A percentile compares a stretch with the other conserved stretches of the same genome.
Conservation (phyloP, 176 grass and related monocot genomes). For the Carex kokanica region DNA sequence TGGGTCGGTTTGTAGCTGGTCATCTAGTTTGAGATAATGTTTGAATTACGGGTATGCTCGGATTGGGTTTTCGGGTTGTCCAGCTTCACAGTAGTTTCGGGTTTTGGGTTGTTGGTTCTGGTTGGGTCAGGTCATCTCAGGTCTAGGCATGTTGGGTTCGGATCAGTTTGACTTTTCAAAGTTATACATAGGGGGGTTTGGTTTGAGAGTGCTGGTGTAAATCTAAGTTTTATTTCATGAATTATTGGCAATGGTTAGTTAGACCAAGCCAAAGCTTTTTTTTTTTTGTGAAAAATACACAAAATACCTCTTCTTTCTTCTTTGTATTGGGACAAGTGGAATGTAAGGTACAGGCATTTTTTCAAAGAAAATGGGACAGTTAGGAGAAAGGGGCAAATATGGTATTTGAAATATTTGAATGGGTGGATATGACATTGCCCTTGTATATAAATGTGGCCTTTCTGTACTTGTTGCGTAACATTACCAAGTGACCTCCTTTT, state of each 20-base stretch:
- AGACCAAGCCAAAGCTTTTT: neutral
- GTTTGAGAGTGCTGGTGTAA: neutral
- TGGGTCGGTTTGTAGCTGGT: neutral
- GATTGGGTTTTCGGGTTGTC: neutral
- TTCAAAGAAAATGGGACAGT: neutral
- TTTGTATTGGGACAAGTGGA: neutral
- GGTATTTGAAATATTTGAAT: neutral
- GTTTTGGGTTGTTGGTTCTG: neutral
- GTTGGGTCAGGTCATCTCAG: neutral
- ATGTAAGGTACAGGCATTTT: neutral
- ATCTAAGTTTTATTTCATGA: neutral
- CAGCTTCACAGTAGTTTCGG: neutral
- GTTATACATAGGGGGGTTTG: neutral
- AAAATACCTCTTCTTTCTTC: neutral
- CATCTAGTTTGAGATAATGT: slow-evolving; percentile 1
- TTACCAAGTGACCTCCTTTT: neutral
- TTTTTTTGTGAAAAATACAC: neutral
- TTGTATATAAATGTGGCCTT: neutral
- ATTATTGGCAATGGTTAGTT: neutral
- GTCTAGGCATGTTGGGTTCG: neutral
- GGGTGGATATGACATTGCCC: neutral
- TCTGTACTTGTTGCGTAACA: neutral
- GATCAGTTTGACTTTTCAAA: neutral
- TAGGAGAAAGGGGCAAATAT: neutral
- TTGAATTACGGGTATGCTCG: neutral